A percentile compares a stretch with the other conserved stretches of the same genome.
Conservation (phyloP, 108 stramenopile species). For the Nitzschia palea region DNA sequence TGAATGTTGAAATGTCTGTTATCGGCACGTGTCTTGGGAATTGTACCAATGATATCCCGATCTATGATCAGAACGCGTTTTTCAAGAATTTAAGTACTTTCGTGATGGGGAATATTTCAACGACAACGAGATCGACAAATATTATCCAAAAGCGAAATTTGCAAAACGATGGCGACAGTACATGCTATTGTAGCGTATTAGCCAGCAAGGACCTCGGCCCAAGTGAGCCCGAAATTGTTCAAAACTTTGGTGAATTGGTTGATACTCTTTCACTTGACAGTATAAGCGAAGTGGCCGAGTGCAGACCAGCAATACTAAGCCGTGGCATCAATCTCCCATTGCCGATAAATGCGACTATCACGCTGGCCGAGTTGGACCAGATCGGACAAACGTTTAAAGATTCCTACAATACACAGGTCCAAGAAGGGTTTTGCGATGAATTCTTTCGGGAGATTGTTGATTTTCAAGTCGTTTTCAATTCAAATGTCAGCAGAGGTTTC, state of each 20-base stretch:
- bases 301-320: too few relatives aligned
- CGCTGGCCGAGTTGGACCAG: background rate
- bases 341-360: too few relatives aligned
- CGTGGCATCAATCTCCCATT: too few relatives aligned
- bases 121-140: too few relatives aligned
- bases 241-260: background rate
- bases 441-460: background rate
- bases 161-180: too few relatives aligned
- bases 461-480: background rate
- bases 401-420: background rate
- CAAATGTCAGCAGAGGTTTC: background rate
- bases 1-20: background rate
- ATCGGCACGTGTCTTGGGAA: background rate
- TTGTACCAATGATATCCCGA: background rate
- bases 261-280: background rate
- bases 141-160: too few relatives aligned
- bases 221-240: background rate
- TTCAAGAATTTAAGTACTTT: background rate
- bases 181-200: background rate
- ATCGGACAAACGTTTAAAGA: background rate
- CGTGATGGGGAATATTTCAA: too few relatives aligned
- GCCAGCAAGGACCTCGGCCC: background rate
- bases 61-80: background rate
- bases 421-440: background rate
- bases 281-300: background rate